Conservation (phyloP, 305 asterid genomes). For the Petunia hybrid region DNA sequence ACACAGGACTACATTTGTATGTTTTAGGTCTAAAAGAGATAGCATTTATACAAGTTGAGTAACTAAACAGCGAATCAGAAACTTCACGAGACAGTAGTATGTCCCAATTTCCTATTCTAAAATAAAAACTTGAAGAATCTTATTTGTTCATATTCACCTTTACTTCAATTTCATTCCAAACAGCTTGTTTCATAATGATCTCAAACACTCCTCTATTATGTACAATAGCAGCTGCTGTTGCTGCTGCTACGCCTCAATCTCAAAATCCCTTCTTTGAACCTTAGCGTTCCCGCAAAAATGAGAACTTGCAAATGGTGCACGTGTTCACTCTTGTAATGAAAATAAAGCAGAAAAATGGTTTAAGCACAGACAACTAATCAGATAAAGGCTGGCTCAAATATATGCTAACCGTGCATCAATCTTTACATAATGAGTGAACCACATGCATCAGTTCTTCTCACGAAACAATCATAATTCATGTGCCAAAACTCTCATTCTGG, state of each 20-base stretch:
- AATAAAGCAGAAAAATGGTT: not conserved
- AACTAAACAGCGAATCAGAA: not conserved
- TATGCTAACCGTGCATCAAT: conserved; percentile 29
- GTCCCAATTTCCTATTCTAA: not conserved
- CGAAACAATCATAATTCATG: conserved; percentile 16
- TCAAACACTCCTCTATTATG: not conserved
- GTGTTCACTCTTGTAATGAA: too few species aligned
- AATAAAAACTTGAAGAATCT: not conserved
- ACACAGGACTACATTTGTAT: not conserved
- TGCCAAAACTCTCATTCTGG: not conserved
- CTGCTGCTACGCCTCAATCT: too few species aligned
- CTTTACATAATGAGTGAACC: conserved; percentile 23
- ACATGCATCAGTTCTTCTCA: not conserved
- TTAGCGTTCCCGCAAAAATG: not conserved
- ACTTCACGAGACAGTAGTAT: not conserved
- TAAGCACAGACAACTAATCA: not conserved
- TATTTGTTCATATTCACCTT: not conserved
- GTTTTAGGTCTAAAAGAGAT: not conserved
- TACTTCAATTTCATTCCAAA: not conserved
- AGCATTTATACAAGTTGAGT: not conserved
- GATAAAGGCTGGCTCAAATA: conserved; percentile 10
- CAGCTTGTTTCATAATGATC: not conserved
- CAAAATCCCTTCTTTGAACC: too few species aligned
- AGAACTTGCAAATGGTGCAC: not conserved
- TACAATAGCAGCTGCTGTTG: too few species aligned